Base-by-base conservation (phyloP, 441 rosid genomes). In the Gossypium laxum region DNA sequence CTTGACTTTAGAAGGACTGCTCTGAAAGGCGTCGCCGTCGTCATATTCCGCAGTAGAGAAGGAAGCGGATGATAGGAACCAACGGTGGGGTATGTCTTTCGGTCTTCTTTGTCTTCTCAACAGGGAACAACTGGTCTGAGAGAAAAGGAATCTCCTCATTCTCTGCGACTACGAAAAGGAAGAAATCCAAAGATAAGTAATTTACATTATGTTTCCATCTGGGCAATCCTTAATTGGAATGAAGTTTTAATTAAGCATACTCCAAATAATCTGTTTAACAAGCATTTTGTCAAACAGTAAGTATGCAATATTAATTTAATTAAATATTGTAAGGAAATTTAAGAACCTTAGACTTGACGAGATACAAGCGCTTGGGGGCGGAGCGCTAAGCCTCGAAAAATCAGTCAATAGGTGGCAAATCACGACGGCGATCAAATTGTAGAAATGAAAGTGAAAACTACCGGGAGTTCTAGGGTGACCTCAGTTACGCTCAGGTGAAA, bases 1-100 rank as follows among this genome's bases (percentile, higher is more conserved):
- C 77, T 82, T 88, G 78, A 85, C 86, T 70, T 80, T 86, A 8
- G 97, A 81, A 78, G 71, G 76, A 32, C 45, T 74, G 63, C n/a
- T 48, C 57, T 82, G 78, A 64, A 67, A 14, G 52, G 77, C 85
- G 30, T 85, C 84, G 76, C 72, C 85, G 67, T 73, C 73, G 58
- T 82, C 83, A 3, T 12, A 48, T 21, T 47, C 70, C 2, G 41
- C 41, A 66, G 91, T 85, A 55, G 80, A 88, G 75, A 82, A 86
- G 55, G 83, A 78, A 68, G 19, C 51, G 30, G 80, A 64, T 0
- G 78, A 45, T 2, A 70, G 1, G 14, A 72, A 72, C 34, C 51
- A 68, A 26, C 15, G 43, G 65, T 63, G 24, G 0, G 70, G 41
- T 41, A 58, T 65, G 28, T 26, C 32, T 24, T 55, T 52, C 50